Evolutionary conservation across 192 early-diverging fungal genomes (phyloP).

Genomic region (Piromyces finnis): DNA sequence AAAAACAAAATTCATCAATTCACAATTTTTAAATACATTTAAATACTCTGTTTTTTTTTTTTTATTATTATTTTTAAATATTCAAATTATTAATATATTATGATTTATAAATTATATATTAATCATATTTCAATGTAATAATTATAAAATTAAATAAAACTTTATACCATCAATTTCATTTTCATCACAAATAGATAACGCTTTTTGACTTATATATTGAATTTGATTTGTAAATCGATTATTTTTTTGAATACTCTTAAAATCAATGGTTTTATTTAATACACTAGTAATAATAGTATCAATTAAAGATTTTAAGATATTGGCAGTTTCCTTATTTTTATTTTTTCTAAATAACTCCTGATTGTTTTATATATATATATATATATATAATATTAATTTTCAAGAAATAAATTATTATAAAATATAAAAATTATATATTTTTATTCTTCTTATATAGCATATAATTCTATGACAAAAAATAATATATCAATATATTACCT

Average conservation of each 20-base stretch:
- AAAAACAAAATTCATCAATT: not conserved
- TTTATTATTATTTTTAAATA: too few relatives aligned
- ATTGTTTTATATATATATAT: too few relatives aligned
- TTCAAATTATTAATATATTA: too few relatives aligned
- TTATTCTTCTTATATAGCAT: too few relatives aligned
- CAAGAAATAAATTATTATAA: too few relatives aligned
- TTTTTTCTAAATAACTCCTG: not conserved
- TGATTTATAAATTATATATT: too few relatives aligned
- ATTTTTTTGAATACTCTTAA: not conserved
- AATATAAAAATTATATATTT: too few relatives aligned
- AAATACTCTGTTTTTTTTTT: too few relatives aligned
- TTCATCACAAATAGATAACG: not conserved
- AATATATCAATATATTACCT: not conserved
- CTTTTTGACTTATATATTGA: not conserved
- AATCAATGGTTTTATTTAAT: not conserved
- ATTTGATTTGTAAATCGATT: not conserved
- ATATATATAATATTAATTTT: too few relatives aligned
- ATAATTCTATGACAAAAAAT: too few relatives aligned
- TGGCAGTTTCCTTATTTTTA: not conserved
- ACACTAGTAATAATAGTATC: not conserved
- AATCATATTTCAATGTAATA: too few relatives aligned
- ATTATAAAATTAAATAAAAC: not conserved
- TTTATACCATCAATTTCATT: not conserved
- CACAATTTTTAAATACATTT: not conserved
- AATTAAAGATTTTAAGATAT: not conserved